A percentile compares a stretch with the other conserved stretches of the same genome.
Evolutionary conservation across 2,329 filamentous ascomycete species (phyloP).

Genomic region (Beauveria caledonica): DNA sequence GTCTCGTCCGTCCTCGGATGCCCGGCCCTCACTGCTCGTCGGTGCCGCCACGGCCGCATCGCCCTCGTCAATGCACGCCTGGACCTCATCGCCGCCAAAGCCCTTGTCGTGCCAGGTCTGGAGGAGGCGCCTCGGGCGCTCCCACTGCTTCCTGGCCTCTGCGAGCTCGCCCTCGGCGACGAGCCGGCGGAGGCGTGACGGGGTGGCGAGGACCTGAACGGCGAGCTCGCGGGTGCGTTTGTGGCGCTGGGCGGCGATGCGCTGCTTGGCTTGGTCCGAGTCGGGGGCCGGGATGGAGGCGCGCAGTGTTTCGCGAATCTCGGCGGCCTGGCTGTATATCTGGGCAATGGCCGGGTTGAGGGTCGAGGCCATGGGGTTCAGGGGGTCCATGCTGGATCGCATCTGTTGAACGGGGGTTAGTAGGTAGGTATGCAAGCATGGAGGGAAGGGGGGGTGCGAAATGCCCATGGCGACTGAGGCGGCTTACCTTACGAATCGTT

Average conservation of each 20-base stretch:
- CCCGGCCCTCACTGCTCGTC: constrained; percentile 7
- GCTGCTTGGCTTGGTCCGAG: constrained; percentile 28
- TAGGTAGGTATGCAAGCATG: background rate
- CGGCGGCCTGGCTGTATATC: constrained; percentile 56
- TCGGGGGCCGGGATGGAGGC: constrained; percentile 39
- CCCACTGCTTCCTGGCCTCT: constrained; percentile 52
- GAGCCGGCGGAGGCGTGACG: constrained; percentile 49
- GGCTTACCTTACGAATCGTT: constrained; percentile 68
- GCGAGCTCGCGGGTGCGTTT: constrained; percentile 48
- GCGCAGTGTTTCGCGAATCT: constrained; percentile 45
- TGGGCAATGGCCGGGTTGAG: constrained; percentile 66
- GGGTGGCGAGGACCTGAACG: constrained; percentile 52
- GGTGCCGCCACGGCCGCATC: constrained; percentile 35
- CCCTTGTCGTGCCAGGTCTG: constrained; percentile 46
- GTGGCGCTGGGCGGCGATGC: constrained; percentile 24
- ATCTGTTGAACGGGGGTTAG: constrained; percentile 39
- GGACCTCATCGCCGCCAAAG: constrained; percentile 46
- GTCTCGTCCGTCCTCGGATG: constrained; percentile 15
- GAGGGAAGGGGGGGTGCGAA: background rate
- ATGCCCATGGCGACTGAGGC: too few relatives aligned
- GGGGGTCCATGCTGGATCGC: constrained; percentile 71
- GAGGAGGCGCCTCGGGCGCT: constrained; percentile 43
- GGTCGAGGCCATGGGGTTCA: constrained; percentile 65
- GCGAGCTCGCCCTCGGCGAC: constrained; percentile 51
- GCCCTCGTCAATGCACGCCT: constrained; percentile 45